Evolutionary conservation across 768 basidiomycete species (phyloP).

Genomic region (Podaxis mareebaensis): DNA sequence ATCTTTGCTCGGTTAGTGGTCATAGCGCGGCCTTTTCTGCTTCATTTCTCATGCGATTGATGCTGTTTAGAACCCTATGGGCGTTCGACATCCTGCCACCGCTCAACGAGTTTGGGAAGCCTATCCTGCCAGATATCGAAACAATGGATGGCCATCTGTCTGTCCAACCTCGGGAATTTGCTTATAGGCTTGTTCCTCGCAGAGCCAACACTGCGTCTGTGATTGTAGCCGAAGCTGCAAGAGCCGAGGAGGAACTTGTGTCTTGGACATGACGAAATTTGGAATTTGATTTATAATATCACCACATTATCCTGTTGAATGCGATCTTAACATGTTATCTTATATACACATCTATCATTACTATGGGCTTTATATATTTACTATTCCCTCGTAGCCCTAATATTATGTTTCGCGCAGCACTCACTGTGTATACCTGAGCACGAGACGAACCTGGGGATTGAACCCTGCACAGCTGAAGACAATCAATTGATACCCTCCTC

Average conservation of each 20-base stretch:
- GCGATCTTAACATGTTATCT: background rate
- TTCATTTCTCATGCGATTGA: background rate
- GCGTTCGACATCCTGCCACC: slow-evolving; percentile 23
- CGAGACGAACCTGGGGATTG: no score
- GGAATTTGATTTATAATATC: background rate
- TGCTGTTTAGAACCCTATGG: slow-evolving; percentile 24
- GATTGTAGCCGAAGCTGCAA: slow-evolving; percentile 17
- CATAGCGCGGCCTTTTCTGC: background rate
- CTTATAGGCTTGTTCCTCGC: slow-evolving; percentile 20
- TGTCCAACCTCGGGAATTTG: slow-evolving; percentile 22
- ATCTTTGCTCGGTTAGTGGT: slow-evolving; percentile 23
- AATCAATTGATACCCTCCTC: no score
- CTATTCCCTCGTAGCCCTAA: background rate
- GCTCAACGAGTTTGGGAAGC: slow-evolving; percentile 18
- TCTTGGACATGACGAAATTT: slow-evolving; percentile 6
- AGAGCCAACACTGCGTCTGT: slow-evolving; percentile 12
- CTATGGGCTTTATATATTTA: background rate
- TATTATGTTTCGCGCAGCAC: background rate
- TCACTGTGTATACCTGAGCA: background rate
- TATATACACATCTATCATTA: background rate
- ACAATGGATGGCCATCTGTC: slow-evolving; percentile 23
- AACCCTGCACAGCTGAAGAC: no score
- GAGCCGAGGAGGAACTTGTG: slow-evolving; percentile 18
- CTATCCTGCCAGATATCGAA: slow-evolving; percentile 21
- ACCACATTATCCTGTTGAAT: background rate